Evolutionary conservation across 2,329 filamentous ascomycete species (phyloP), one percentile per base, ranked within the genome.

Genomic region (Immersiporthe knoxdaviesiana): DNA sequence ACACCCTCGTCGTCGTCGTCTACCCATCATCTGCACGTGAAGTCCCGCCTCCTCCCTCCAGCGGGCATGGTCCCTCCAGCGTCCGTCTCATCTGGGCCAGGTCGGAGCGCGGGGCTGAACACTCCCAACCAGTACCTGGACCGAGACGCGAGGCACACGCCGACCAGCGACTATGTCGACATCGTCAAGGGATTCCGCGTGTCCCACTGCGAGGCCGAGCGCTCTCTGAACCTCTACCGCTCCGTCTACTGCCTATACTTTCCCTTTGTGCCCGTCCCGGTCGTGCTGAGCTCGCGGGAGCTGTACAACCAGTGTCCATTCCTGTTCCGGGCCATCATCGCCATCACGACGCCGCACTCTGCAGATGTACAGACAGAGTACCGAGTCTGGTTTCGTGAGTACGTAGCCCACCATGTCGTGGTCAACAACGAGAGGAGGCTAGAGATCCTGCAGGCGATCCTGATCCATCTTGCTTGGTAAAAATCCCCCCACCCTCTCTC

Each of bases 261-360:
- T 8, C 81, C 81, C 0, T 83, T 83, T 66, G 75, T 82, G 1
- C 76, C 79, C 1, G 68, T 83, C 1, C 68, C 75, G 0, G 54
- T 67, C 0, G 44, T 68, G 3, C 60, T 76, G 0, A 74, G 75
- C 2, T 76, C 79, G 0, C 72, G 73, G 3, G 74, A 78, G 0
- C 67, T 83, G n/a, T 77, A 78, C 58, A 64, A 72, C 0, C 71
- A 73, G n/a, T 74, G 77, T 7, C 77, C 76, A 0, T 74, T 81
- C 21, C 68, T 83, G 0, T 82, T 83, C 63, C 80, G 79, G 72
- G 77, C 77, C 0, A 74, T 83, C 52, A 74, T 82, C 52, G 76
- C 77, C 5, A 74, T 76, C 0, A 75, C 78, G 0, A 73, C 77
- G 2, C 79, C 81, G 0, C 74, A 81, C 68, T 72, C 72, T 1